Evolutionary conservation across 2,329 filamentous ascomycete genomes (phyloP), one percentile per base, ranked within the genome.

Genomic region (Penicillium crustosum): DNA sequence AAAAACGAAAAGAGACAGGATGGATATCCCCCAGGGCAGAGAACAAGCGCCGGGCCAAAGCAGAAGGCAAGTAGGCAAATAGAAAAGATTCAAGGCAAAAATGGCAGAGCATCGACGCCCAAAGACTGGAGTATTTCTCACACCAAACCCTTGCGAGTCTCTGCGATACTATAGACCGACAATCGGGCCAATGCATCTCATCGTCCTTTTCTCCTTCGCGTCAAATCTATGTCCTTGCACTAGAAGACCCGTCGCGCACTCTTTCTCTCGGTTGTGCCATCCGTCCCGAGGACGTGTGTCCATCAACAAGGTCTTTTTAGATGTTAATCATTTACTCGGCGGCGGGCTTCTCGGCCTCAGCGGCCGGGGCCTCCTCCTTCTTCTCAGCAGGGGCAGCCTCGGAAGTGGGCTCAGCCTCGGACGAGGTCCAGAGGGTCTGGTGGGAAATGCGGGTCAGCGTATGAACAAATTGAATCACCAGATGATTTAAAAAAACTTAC

Each of bases 381-480:
- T 75, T 75, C 57, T 76, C 70, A 44, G 73, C 63, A 53, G 74
- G 64, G 55, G 64, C 75, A 72, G 67, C 79, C 75, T 77, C 78
- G 64, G 84, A 82, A 68, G 89, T 81, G 72, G 90, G 86, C 84
- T 97, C 94, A 65, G 93, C 91, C 86, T 97, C 94, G 68, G 93
- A 97, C 61, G 93, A 97, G 74, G 94, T 97, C 94, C 94, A 97
- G 79, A 97, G 92, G 68, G 94, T 97, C 93, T 97, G 68, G 65
- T 78, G 68, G 77, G 72, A 58, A 31, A 41, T 19, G 8, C 25
- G 10, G 19, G 17, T 45, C n/a, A 42, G 33, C 13, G 48, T 8
- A 21, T 23, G 29, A 44, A 29, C 29, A 33, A 38, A 17, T 33
- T 25, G 9, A 36, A 35, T 35, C 12, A 25, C 5, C 41, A 31